Percentiles rank a stretch among this genome's conserved stretches.
These are phyloP conservation scores for Spinellus fusiger DNA, from an alignment of 192 early-diverging fungal species.

Conservation along the genomic window DNA sequence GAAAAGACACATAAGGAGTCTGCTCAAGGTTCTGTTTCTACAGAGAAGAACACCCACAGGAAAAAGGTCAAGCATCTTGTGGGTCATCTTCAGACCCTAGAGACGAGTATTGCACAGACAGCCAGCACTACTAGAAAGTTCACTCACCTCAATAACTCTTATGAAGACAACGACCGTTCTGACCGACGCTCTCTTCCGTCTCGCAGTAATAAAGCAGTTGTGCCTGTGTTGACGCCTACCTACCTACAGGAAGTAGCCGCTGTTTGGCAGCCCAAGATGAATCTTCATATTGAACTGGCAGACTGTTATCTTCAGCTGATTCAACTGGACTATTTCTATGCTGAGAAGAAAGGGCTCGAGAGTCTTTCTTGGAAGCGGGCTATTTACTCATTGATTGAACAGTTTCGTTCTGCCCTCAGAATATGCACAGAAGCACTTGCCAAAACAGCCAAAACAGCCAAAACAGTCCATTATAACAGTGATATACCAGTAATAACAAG, in stretches of 20 bases:
- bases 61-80: constrained; percentile 1
- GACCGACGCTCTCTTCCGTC: not conserved
- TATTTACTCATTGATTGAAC: constrained; percentile 45
- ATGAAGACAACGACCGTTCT: not conserved
- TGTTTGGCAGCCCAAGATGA: constrained; percentile 30
- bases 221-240: not conserved
- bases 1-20: no score
- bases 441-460: not conserved
- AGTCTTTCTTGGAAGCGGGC: constrained; percentile 49
- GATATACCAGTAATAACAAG: not conserved
- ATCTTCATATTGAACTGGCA: constrained; percentile 28
- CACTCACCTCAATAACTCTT: not conserved
- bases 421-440: not conserved
- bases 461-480: not conserved
- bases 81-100: constrained; percentile 4
- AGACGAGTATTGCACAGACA: constrained; percentile 11
- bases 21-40: no score
- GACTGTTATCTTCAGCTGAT: constrained; percentile 38
- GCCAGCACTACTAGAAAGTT: not conserved
- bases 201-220: not conserved
- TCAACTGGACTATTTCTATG: constrained; percentile 37
- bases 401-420: constrained; percentile 42
- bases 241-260: not conserved
- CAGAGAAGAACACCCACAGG: constrained; percentile 11
- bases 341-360: constrained; percentile 49